A percentile compares a stretch with the other conserved stretches of the same genome.
These are phyloP conservation scores for Penicillium coprophilum DNA, from an alignment of 495 filamentous ascomycete genomes.

Conservation along the genomic window DNA sequence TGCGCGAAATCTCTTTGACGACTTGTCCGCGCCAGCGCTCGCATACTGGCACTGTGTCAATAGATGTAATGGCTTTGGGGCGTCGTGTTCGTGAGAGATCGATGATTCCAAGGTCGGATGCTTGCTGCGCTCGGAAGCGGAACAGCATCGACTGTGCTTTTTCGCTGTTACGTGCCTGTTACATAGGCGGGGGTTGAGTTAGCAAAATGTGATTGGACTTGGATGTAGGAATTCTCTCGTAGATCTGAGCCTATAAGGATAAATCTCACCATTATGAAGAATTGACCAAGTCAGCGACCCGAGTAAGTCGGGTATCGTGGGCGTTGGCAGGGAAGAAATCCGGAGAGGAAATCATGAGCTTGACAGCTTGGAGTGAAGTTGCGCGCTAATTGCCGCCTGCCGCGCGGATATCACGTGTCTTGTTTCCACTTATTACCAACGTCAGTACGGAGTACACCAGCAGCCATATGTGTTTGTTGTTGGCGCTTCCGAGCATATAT, in stretches of 20 bases:
- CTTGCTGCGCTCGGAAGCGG: constrained; percentile 97
- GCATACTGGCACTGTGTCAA: constrained; percentile 79
- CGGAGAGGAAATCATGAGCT: constrained; percentile 27
- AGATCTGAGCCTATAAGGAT: background rate
- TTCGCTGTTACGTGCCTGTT: constrained; percentile 80
- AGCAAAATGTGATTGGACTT: constrained; percentile 21
- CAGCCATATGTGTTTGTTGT: background rate
- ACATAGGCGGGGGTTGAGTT: constrained; percentile 23
- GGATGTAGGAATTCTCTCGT: background rate
- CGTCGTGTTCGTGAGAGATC: constrained; percentile 87
- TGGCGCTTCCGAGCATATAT: background rate
- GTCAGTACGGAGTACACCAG: background rate
- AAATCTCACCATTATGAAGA: constrained; percentile 37
- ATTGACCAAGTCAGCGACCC: constrained; percentile 21
- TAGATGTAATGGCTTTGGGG: constrained; percentile 82
- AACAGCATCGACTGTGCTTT: constrained; percentile 99
- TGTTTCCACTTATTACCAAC: background rate
- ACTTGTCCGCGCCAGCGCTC: constrained; percentile 99
- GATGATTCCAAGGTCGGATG: constrained; percentile 93
- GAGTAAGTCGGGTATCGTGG: constrained; percentile 15
- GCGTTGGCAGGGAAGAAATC: constrained; percentile 26
- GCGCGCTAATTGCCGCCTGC: constrained; percentile 25
- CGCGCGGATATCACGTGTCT: constrained; percentile 29
- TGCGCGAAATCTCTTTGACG: constrained; percentile 94
- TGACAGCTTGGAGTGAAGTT: constrained; percentile 29